Base-by-base conservation (phyloP, 1,284 basidiomycete species). In the Apiotrichum veenhuisii region DNA sequence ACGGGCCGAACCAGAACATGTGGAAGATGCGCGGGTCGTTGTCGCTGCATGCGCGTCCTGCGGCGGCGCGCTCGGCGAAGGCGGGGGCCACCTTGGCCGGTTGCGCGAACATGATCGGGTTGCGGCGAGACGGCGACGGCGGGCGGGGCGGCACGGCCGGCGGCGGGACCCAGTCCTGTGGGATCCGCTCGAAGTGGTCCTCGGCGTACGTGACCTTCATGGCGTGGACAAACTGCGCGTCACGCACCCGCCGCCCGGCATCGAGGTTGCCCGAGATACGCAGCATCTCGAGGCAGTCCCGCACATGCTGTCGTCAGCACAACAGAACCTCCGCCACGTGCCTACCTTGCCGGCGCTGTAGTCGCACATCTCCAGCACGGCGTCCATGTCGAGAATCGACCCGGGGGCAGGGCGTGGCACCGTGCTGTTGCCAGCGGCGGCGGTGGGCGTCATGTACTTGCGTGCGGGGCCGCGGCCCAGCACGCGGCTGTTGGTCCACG, bases 321-420 rank as follows among this genome's bases (percentile, higher is more conserved):
- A 20, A n/a, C n/a, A n/a, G n/a, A 2, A 34, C 38, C 3, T 9
- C 27, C 22, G 11, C 36, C 26, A 14, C 20, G 41, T 1, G 41
- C 61, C 37, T 65, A 89, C 91, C 82, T 91, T 89, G 69, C 84
- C 82, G 54, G 83, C 80, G 18, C 84, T 83, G 70, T 91, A 93
- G 76, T 94, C 89, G 72, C 93, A 97, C 64, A 91, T 83, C 38
- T 91, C 86, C 84, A 92, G 86, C 1, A 95, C 80, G 25, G 87
- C 78, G 74, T 97, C 93, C 63, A 97, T 75, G 74, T 97, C 93
- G 14, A 89, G 82, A 18, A 91, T 82, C 55, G 87, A 87, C 18
- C 90, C 89, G 0, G 87, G 83, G 14, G 85, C 78, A 22, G 93
- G 93, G 55, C 93, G 82, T 8, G 88, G 88, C 20, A 92, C 89